Evolutionary conservation across 23 red algal genomes (phyloP), one percentile per base, ranked within the genome.

Genomic region (Gracilariopsis chorda): DNA sequence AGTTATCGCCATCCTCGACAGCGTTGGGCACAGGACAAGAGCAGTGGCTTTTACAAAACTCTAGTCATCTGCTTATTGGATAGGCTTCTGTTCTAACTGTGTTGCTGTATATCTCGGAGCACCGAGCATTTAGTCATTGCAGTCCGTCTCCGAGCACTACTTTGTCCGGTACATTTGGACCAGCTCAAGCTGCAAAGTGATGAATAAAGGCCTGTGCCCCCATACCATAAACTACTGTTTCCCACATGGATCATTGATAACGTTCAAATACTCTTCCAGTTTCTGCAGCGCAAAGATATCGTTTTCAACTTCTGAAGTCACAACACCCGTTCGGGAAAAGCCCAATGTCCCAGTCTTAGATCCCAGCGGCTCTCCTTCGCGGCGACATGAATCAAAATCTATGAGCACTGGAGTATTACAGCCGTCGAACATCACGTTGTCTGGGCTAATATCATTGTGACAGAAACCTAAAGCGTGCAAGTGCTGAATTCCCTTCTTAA

Each of bases 361-460:
- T n/a, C 76, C 76, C 34, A 80, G n/a, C 76, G 46, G 23, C 1
- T 24, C 4, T 80, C 80, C 80, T 30, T 28, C 19, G 32, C 1
- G 80, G 6, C 16, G 32, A 52, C 56, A 85, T 67, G 80, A 85
- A 45, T 85, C 80, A 53, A 85, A 85, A 21, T 85, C 80, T 45
- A 85, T 69, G 14, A 85, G 23, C 35, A 85, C 60, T 14, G 80
- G 44, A 8, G 10, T 68, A 49, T 49, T 85, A 7, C 43, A 2
- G 9, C 1, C 16, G 53, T 67, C 58, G 56, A 85, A 42, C 80
- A 85, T 85, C 1, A 85, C 23, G 60, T 85, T 85, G 45, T 67
- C 36, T 8, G 80, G 80, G 34, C 45, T 68, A 67, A 85, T 85
- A 21, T 85, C 80, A 67, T 85, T 85, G 45, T 85, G 80, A 32